Percentiles rank a stretch among this genome's conserved stretches.
Conservation (phyloP, 768 basidiomycete species). For the Serendipita sp. region DNA sequence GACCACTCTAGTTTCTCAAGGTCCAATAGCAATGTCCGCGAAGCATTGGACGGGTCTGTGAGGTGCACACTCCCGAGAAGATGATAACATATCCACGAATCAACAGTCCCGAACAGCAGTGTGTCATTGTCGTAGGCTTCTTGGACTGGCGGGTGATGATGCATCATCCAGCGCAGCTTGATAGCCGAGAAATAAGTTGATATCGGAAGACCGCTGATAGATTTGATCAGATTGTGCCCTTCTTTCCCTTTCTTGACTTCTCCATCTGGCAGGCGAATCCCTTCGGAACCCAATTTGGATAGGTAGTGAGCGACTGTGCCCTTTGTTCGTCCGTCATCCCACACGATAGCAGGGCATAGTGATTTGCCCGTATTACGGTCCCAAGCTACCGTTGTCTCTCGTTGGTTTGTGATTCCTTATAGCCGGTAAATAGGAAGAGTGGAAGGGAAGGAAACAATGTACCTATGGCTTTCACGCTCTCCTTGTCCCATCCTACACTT, state of each 20-base stretch:
- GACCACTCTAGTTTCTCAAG: constrained; percentile 72
- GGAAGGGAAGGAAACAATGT: constrained; percentile 16
- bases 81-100: constrained; percentile 81
- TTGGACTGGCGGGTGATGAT: constrained; percentile 59
- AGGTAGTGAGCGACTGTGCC: constrained; percentile 68
- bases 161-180: constrained; percentile 94
- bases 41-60: constrained; percentile 89
- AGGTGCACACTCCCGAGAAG: constrained; percentile 48
- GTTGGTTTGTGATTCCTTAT: constrained; percentile 86
- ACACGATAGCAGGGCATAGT: constrained; percentile 79
- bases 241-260: not conserved
- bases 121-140: constrained; percentile 67
- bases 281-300: constrained; percentile 48
- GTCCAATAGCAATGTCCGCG: constrained; percentile 84
- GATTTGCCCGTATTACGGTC: constrained; percentile 79
- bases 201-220: constrained; percentile 78
- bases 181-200: constrained; percentile 98
- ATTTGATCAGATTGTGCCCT: not conserved
- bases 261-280: constrained; percentile 25
- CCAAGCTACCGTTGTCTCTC: constrained; percentile 93
- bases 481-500: constrained; percentile 53
- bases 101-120: constrained; percentile 84
- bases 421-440: constrained; percentile 3
- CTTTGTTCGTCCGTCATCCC: constrained; percentile 91
- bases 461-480: constrained; percentile 88